phyloP scores from a whole-genome alignment of 1,284 basidiomycete genomes.

The Ganoderma meredithae region DNA sequence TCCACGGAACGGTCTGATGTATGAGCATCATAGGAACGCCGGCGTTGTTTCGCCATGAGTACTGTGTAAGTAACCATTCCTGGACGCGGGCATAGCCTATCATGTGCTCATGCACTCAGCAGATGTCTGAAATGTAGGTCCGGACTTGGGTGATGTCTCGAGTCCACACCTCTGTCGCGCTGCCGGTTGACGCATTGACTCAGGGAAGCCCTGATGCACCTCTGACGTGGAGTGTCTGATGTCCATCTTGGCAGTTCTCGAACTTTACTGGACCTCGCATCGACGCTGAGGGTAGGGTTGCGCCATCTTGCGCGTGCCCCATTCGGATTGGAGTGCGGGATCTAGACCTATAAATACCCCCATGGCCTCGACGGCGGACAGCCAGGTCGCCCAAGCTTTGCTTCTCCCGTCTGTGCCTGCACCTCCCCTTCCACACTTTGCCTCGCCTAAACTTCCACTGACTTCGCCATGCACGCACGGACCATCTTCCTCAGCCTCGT shows the following conservation, averaged over 20 bases:
- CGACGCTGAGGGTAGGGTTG: neutral
- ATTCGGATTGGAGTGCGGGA: neutral
- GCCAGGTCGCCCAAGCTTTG: neutral
- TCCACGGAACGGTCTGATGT: neutral
- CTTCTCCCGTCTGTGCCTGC: neutral
- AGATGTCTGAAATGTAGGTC: neutral
- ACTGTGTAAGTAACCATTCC: neutral
- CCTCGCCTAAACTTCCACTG: neutral
- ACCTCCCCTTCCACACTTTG: neutral
- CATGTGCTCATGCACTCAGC: neutral
- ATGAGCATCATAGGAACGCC: neutral
- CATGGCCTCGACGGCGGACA: neutral
- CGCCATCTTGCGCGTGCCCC: constrained; percentile 2
- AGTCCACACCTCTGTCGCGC: neutral
- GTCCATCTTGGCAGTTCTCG: neutral
- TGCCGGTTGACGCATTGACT: neutral
- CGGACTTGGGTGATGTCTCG: neutral
- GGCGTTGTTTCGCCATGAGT: neutral
- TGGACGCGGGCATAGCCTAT: neutral
- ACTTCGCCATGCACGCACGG: neutral
- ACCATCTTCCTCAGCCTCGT: constrained; percentile 1
- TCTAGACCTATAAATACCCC: neutral
- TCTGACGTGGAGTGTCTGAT: neutral
- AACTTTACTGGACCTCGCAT: neutral
- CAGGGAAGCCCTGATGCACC: neutral